A percentile compares a stretch with the other conserved stretches of the same genome.
Conservation (phyloP, 192 early-diverging fungal genomes). For the Allomyces javanicus region DNA sequence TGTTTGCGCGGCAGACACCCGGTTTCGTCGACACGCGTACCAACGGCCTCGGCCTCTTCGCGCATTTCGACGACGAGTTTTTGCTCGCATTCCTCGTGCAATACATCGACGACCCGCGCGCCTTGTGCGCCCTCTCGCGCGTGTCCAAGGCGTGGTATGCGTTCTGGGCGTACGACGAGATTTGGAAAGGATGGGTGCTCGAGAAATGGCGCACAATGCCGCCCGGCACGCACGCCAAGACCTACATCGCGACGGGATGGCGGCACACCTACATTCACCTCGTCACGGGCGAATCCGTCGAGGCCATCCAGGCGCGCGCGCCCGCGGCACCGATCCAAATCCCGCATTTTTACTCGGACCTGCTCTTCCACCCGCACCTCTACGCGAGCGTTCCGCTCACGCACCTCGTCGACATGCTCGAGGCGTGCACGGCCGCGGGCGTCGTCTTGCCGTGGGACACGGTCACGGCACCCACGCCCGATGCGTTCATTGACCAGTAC, state of each 20-base stretch:
- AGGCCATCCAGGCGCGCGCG: conserved; percentile 7
- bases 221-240: conserved; percentile 16
- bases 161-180: conserved; percentile 29
- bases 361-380: conserved; percentile 34
- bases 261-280: neutral
- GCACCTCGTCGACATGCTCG: conserved; percentile 16
- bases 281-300: neutral
- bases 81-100: conserved; percentile 25
- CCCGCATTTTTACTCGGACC: conserved; percentile 37
- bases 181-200: conserved; percentile 31
- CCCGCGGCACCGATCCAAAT: conserved; percentile 9
- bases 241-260: conserved; percentile 4
- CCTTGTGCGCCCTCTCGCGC: conserved; percentile 20
- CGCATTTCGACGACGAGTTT: conserved; percentile 25
- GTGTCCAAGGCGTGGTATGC: conserved; percentile 28
- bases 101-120: conserved; percentile 6
- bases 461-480: conserved; percentile 12
- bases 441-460: conserved; percentile 27
- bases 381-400: conserved; percentile 20
- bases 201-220: conserved; percentile 29
- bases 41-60: conserved; percentile 23
- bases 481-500: conserved; percentile 26
- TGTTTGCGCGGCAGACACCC: conserved; percentile 19
- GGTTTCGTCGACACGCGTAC: conserved; percentile 16
- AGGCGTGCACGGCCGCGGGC: conserved; percentile 14